Evolutionary conservation across 2,329 filamentous ascomycete genomes (phyloP).

Genomic region (Ploettnerulaceae sp.): DNA sequence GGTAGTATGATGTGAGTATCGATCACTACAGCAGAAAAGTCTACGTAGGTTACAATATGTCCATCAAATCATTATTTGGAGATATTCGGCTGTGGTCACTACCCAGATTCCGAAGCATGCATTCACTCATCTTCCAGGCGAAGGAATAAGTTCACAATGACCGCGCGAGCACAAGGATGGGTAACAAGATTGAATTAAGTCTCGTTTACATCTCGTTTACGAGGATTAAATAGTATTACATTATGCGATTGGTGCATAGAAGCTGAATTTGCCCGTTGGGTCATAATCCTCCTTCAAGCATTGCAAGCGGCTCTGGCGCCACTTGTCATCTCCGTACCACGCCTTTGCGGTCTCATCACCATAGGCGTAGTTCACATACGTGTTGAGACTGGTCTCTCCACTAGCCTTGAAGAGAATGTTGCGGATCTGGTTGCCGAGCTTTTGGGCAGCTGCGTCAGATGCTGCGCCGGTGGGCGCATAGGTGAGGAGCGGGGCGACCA

Average conservation of each 20-base stretch:
- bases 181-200: too few species aligned
- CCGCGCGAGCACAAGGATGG: too few species aligned
- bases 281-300: conserved; percentile 47
- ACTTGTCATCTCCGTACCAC: conserved; percentile 46
- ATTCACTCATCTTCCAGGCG: too few species aligned
- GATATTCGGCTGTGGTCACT: too few species aligned
- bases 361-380: conserved; percentile 50
- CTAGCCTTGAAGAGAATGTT: conserved; percentile 36
- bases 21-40: too few species aligned
- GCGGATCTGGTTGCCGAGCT: conserved; percentile 38
- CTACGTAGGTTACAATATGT: too few species aligned
- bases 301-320: conserved; percentile 43
- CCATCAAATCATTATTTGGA: too few species aligned
- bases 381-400: conserved; percentile 34
- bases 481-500: conserved; percentile 37
- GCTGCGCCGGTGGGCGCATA: conserved; percentile 35
- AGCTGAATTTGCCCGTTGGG: conserved; percentile 41
- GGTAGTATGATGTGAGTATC: too few species aligned
- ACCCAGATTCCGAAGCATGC: too few species aligned
- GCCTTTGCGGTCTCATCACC: conserved; percentile 40
- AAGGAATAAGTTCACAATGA: too few species aligned
- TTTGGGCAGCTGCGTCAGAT: conserved; percentile 34
- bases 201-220: too few species aligned
- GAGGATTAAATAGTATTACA: too few species aligned
- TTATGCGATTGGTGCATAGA: conserved; percentile 39